phyloP scores from a whole-genome alignment of 2,329 filamentous ascomycete species.

The Phyllosticta citrichinensis region DNA sequence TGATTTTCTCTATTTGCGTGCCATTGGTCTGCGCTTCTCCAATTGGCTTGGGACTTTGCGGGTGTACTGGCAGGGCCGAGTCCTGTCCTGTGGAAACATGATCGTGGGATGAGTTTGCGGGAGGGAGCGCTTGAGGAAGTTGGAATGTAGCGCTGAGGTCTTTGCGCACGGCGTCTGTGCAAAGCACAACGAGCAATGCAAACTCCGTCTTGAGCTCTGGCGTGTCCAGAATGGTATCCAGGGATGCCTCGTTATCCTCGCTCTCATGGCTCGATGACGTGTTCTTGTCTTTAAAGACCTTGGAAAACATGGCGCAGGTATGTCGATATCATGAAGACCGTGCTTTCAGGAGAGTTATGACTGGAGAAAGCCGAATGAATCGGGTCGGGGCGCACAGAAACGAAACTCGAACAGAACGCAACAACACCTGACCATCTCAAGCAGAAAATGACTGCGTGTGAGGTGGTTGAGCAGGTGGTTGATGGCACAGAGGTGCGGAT shows the following conservation, averaged over 20 bases:
- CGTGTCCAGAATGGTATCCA: slow-evolving; percentile 27
- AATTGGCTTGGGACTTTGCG: slow-evolving; percentile 15
- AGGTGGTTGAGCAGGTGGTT: not conserved
- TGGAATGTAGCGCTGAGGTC: slow-evolving; percentile 21
- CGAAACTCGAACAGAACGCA: not conserved
- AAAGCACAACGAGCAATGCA: slow-evolving; percentile 35
- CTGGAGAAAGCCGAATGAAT: not conserved
- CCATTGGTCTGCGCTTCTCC: not conserved
- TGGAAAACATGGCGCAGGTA: slow-evolving; percentile 9
- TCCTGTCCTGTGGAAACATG: not conserved
- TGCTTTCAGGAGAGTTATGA: not conserved
- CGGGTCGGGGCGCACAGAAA: not conserved
- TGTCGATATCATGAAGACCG: not conserved
- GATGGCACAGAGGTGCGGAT: not conserved
- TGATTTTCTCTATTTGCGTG: slow-evolving; percentile 30
- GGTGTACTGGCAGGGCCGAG: slow-evolving; percentile 20
- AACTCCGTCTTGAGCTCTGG: slow-evolving; percentile 34
- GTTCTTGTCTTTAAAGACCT: slow-evolving; percentile 5
- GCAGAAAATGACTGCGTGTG: not conserved
- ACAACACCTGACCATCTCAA: not conserved
- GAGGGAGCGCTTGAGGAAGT: slow-evolving; percentile 11
- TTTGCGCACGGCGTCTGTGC: slow-evolving; percentile 34
- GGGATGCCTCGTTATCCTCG: not conserved
- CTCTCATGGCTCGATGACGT: not conserved
- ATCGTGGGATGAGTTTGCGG: not conserved